Conservation (phyloP, 2,329 filamentous ascomycete genomes). For the Curvularia lunata region DNA sequence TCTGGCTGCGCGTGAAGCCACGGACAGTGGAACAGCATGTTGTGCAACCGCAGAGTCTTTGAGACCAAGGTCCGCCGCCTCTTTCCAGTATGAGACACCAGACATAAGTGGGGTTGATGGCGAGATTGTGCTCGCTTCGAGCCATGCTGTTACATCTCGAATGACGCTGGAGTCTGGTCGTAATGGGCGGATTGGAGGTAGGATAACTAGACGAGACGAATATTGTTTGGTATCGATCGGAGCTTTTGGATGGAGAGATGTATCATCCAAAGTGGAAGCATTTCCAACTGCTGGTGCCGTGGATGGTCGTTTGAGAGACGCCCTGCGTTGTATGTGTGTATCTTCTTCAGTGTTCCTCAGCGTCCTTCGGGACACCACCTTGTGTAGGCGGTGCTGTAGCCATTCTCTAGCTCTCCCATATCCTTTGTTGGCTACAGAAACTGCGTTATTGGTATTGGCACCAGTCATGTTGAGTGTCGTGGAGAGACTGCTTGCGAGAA, state of each 20-base stretch:
- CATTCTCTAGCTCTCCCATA: slow-evolving; percentile 33
- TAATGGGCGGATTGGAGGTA: slow-evolving; percentile 30
- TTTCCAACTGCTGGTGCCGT: slow-evolving; percentile 33
- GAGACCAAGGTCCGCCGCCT: slow-evolving; percentile 18
- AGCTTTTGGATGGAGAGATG: slow-evolving; percentile 11
- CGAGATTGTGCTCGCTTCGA: slow-evolving; percentile 38
- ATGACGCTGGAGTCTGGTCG: slow-evolving; percentile 36
- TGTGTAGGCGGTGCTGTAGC: slow-evolving; percentile 35
- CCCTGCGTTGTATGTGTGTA: slow-evolving; percentile 9
- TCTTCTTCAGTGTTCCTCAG: slow-evolving; percentile 5
- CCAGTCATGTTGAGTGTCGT: slow-evolving; percentile 28
- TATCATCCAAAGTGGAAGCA: not conserved
- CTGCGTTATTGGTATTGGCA: slow-evolving; percentile 25
- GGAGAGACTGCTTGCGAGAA: slow-evolving; percentile 20
- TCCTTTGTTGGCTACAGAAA: slow-evolving; percentile 18
- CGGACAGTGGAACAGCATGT: slow-evolving; percentile 38
- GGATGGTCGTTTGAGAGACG: slow-evolving; percentile 28
- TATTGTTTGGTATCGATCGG: slow-evolving; percentile 18
- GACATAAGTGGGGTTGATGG: slow-evolving; percentile 41
- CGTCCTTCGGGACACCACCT: slow-evolving; percentile 24
- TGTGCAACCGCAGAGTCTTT: slow-evolving; percentile 25
- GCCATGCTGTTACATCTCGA: slow-evolving; percentile 42
- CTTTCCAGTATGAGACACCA: slow-evolving; percentile 44
- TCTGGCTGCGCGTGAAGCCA: slow-evolving; percentile 12
- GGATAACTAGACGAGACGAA: slow-evolving; percentile 14